Percentiles rank a stretch among this genome's conserved stretches.
These are phyloP conservation scores for Anthracocystis setariae DNA, from an alignment of 1,284 basidiomycete species.

Conservation along the genomic window DNA sequence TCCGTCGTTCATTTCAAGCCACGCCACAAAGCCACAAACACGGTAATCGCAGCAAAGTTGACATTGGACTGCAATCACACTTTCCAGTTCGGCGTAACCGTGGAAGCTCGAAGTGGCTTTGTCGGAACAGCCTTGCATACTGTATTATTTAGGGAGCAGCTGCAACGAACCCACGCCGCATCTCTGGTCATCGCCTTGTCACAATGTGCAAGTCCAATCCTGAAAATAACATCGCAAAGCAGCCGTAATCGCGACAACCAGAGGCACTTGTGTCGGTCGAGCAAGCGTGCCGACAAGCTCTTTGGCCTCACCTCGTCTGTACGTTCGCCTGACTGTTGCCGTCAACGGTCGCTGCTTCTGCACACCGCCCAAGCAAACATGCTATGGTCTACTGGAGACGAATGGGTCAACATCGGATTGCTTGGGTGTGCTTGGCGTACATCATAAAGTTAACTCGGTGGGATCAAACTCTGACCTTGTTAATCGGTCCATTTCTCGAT, in stretches of 20 bases:
- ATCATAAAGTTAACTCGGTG: conserved; percentile 14
- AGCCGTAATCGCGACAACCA: neutral
- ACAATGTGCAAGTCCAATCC: no score
- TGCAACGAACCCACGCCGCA: no score
- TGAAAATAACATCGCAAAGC: no score
- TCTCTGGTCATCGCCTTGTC: no score
- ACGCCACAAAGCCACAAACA: no score
- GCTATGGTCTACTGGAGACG: neutral
- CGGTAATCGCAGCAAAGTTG: neutral
- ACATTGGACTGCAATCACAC: neutral
- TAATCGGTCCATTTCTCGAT: conserved; percentile 17
- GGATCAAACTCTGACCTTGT: conserved; percentile 25
- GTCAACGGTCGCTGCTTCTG: no score
- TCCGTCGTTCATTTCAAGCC: conserved; percentile 3
- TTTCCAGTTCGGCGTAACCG: no score
- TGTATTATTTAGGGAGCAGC: no score
- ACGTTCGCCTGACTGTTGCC: no score
- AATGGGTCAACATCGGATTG: neutral
- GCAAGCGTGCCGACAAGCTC: neutral
- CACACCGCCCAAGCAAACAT: neutral
- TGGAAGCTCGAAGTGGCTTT: no score
- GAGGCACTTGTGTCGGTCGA: neutral
- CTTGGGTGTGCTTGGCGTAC: neutral
- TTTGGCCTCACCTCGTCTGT: neutral
- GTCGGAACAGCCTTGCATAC: no score